Base-by-base conservation (phyloP, 371 early-diverging fungal species). In the Apophysomyces variabilis region DNA sequence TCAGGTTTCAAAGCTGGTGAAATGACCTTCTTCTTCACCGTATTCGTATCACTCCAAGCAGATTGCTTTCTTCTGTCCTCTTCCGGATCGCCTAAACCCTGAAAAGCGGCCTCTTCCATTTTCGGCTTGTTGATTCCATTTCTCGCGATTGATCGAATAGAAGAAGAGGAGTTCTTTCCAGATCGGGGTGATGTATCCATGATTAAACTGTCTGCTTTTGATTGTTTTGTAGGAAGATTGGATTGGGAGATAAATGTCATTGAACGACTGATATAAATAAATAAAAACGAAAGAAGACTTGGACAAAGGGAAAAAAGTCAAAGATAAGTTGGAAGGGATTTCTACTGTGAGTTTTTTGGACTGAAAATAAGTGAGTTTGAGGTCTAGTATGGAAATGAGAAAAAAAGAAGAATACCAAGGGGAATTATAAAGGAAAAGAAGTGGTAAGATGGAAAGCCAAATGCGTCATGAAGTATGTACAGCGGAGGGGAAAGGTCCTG, bases 11-110 rank as follows among this genome's bases (percentile, higher is more conserved):
- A 35, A n/a, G 18, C 54, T 5, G 69, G 47, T 14, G 69, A 64
- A 37, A 56, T 59, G 12, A 61, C 64, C 39, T 64, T 64, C 46
- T 60, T 59, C 54, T 50, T 50, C 18, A 69, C 65, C 7, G 43
- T 59, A 57, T 43, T 67, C 1, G 67, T n/a, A 38, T 67, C 69
- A 14, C 47, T 61, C 69, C 69, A 69, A n/a, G 57, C 69, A 16
- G 69, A 64, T 21, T 65, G 69, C 39, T 68, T 68, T 60, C 64
- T 69, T 45, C 64, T 69, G 58, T 39, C 44, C 18, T 50, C 54
- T 26, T 50, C 54, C 21, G 21, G 7, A 21, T 50, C 54, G 41
- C 41, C 41, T 41, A 41, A 41, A 50, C 21, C 11, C 9, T 16
- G 21, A 50, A 50, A 50, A 21, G 21, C 21, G 9, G 21, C 35